Evolutionary conservation across 2,329 filamentous ascomycete genomes (phyloP).

Genomic region (Paraphaeosphaeria minitans): DNA sequence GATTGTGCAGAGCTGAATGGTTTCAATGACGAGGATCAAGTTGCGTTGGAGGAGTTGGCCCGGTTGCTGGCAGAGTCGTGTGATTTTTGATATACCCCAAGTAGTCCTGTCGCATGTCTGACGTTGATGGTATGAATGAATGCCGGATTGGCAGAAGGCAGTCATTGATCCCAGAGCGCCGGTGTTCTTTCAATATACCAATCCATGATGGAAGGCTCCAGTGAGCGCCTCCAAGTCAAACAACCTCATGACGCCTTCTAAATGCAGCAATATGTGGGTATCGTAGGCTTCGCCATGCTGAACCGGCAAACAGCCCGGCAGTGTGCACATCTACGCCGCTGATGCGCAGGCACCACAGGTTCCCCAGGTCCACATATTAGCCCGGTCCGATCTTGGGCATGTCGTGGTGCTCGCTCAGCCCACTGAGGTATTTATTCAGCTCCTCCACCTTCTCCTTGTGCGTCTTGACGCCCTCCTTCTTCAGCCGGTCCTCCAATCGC

Average conservation of each 20-base stretch:
- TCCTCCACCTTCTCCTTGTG: conserved; percentile 97
- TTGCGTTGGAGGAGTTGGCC: conserved; percentile 67
- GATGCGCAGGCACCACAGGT: background rate
- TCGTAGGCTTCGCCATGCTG: background rate
- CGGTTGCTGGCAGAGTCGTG: conserved; percentile 38
- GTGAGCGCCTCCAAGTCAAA: too few species aligned
- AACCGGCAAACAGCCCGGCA: background rate
- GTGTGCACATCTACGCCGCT: background rate
- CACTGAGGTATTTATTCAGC: conserved; percentile 89
- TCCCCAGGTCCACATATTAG: conserved; percentile 44
- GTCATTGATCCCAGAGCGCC: too few species aligned
- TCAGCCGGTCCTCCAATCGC: conserved; percentile 79
- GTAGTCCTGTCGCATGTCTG: background rate
- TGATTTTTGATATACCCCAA: conserved; percentile 30
- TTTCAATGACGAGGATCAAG: conserved; percentile 71
- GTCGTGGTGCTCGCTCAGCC: conserved; percentile 94
- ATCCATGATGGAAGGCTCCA: background rate
- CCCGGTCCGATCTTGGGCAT: conserved; percentile 70
- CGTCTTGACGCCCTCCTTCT: conserved; percentile 87
- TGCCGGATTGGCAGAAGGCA: background rate
- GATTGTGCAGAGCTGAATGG: conserved; percentile 72
- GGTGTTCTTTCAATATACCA: background rate
- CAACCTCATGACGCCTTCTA: background rate
- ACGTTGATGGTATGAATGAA: background rate
- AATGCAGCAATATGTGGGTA: background rate